Percentiles rank a stretch among this genome's conserved stretches.
phyloP scores from a whole-genome alignment of 495 filamentous ascomycete genomes.

The Neurospora sp. region DNA sequence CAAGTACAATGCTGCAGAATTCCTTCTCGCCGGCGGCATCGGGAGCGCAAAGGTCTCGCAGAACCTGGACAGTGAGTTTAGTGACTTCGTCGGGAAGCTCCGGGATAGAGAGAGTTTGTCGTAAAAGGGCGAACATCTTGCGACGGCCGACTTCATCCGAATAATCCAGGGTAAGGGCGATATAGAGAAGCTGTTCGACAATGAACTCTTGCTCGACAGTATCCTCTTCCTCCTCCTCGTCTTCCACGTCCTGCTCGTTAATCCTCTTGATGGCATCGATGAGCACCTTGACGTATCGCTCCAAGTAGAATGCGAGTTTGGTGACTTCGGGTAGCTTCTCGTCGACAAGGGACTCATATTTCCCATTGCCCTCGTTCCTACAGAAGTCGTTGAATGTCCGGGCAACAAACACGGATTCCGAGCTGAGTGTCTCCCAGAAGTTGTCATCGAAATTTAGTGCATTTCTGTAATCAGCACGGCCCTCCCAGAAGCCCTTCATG shows the following conservation, averaged over 20 bases:
- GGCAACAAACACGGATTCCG: constrained; percentile 78
- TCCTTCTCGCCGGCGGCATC: constrained; percentile 76
- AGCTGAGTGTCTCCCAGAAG: constrained; percentile 80
- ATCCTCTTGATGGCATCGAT: constrained; percentile 54
- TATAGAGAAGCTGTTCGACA: constrained; percentile 88
- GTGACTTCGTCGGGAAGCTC: constrained; percentile 89
- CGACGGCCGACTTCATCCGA: constrained; percentile 88
- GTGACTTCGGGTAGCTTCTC: constrained; percentile 95
- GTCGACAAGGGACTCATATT: constrained; percentile 62
- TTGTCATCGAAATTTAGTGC: constrained; percentile 68
- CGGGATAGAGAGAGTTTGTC: constrained; percentile 73
- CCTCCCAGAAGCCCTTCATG: constrained; percentile 93
- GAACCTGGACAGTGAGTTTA: constrained; percentile 72
- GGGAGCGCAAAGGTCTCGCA: constrained; percentile 70
- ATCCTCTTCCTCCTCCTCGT: constrained; percentile 66
- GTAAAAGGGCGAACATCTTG: constrained; percentile 85
- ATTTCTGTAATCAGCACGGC: constrained; percentile 81
- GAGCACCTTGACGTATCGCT: constrained; percentile 67
- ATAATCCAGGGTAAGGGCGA: constrained; percentile 85
- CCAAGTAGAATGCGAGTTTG: constrained; percentile 71
- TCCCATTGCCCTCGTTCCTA: constrained; percentile 54
- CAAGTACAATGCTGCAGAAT: constrained; percentile 85
- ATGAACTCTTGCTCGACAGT: constrained; percentile 83
- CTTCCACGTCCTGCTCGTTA: constrained; percentile 41
- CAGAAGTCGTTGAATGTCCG: constrained; percentile 93